Evolutionary conservation across 305 asterid species (phyloP).

Genomic region (Rubia peregrina): DNA sequence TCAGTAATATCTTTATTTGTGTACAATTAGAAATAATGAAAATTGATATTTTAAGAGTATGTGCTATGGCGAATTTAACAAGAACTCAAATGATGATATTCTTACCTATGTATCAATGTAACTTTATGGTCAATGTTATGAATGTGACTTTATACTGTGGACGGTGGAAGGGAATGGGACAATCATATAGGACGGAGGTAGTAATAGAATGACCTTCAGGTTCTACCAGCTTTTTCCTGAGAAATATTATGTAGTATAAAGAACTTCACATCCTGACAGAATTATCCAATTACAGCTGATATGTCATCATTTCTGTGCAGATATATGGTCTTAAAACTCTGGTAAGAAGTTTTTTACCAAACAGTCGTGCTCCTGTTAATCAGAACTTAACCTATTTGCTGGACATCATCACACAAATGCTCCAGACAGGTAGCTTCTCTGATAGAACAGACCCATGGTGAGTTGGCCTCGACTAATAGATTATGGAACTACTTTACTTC

Average conservation of each 20-base stretch:
- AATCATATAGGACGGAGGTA: background rate
- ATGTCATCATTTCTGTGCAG: slow-evolving; percentile 36
- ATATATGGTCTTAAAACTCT: slow-evolving; percentile 79
- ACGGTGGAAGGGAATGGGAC: background rate
- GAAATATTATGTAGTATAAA: background rate
- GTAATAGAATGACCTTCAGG: background rate
- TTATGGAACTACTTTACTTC: background rate
- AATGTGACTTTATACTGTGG: background rate
- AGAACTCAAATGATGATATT: background rate
- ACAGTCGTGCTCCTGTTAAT: slow-evolving; percentile 29
- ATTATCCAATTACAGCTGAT: slow-evolving; percentile 2
- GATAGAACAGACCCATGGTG: slow-evolving; percentile 51
- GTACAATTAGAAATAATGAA: background rate
- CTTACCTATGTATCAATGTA: background rate
- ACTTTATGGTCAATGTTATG: background rate
- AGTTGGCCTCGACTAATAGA: slow-evolving; percentile 12
- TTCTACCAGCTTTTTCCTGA: background rate
- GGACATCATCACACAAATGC: slow-evolving; percentile 54
- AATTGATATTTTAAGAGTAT: background rate
- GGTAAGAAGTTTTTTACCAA: slow-evolving; percentile 72
- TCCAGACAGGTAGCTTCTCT: slow-evolving; percentile 42
- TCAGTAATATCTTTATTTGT: background rate
- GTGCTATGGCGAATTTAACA: background rate
- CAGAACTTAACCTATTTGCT: slow-evolving; percentile 52
- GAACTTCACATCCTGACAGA: background rate